A percentile compares a stretch with the other conserved stretches of the same genome.
Conservation (phyloP, 1,139 yeast species). For the Zygosaccharomyces pseudobailii region DNA sequence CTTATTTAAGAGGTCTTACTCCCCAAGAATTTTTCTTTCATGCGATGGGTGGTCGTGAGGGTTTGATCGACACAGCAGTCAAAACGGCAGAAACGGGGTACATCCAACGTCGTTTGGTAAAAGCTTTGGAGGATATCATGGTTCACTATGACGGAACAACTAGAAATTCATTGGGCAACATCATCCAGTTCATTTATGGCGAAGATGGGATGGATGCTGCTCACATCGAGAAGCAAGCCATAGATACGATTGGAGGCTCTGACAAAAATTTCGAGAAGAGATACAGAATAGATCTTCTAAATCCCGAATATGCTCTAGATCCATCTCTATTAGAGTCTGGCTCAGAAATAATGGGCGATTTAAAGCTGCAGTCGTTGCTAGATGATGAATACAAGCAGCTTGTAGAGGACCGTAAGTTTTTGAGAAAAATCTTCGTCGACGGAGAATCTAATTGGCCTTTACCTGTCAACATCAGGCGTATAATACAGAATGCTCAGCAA, state of each 20-base stretch:
- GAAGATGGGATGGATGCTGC: conserved; percentile 99
- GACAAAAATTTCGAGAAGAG: conserved; percentile 76
- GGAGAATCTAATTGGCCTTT: conserved; percentile 98
- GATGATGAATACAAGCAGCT: conserved; percentile 85
- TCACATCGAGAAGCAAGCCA: conserved; percentile 94
- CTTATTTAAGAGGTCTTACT: conserved; percentile 93
- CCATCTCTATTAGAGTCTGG: conserved; percentile 83
- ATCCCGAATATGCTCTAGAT: conserved; percentile 55
- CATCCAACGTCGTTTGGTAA: conserved; percentile 97
- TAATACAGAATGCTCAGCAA: conserved; percentile 94
- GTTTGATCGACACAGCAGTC: conserved; percentile 98
- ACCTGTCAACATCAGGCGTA: conserved; percentile 95
- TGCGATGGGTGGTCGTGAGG: conserved; percentile 99
- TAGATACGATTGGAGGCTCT: conserved; percentile 94
- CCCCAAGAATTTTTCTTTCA: conserved; percentile 99
- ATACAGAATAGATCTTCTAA: conserved; percentile 84
- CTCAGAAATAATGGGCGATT: conserved; percentile 85
- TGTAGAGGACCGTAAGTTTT: conserved; percentile 65
- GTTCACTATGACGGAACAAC: conserved; percentile 99
- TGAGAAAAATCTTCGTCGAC: conserved; percentile 81
- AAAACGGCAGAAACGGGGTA: conserved; percentile 99
- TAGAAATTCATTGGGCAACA: conserved; percentile 93
- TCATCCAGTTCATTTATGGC: conserved; percentile 94
- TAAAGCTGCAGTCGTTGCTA: conserved; percentile 69
- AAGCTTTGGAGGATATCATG: conserved; percentile 98